Percentiles rank a stretch among this genome's conserved stretches.
Conservation (phyloP, 306 rosid genomes). For the Prunus davidiana region DNA sequence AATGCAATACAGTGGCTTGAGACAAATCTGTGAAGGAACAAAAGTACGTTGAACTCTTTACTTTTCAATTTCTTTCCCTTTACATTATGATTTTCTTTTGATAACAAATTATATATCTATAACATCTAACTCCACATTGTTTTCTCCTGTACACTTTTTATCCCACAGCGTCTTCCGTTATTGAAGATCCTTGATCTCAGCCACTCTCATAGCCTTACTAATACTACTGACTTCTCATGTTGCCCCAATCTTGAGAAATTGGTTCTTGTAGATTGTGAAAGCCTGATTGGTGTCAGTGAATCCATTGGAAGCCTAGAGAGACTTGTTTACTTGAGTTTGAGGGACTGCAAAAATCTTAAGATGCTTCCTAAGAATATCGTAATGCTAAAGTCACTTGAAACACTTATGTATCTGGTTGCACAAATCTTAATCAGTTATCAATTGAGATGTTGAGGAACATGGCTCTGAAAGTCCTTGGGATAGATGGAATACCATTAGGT, state of each 20-base stretch:
- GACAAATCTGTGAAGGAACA: not conserved
- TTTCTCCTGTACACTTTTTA: not conserved
- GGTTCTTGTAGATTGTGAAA: not conserved
- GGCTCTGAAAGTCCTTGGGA: not conserved
- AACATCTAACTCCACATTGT: not conserved
- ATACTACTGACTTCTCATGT: not conserved
- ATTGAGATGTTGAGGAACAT: not conserved
- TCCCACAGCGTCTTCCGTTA: not conserved
- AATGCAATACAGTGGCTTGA: not conserved
- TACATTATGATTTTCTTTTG: not conserved
- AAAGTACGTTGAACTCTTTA: not conserved
- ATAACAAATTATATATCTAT: not conserved
- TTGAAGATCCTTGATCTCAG: constrained; percentile 17
- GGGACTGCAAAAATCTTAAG: not conserved
- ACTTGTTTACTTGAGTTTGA: not conserved
- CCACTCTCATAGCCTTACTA: not conserved
- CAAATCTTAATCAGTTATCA: not conserved
- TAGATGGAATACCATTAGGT: not conserved
- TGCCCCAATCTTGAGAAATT: constrained; percentile 10
- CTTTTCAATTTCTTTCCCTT: not conserved
- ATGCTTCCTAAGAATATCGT: not conserved
- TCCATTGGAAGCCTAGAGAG: constrained; percentile 9
- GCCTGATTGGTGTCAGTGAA: not conserved
- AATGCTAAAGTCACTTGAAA: not conserved
- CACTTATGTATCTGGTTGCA: not conserved